A percentile compares a stretch with the other conserved stretches of the same genome.
Evolutionary conservation across 805 yeast species (phyloP).

Genomic region (Phaffomyces opuntiae): DNA sequence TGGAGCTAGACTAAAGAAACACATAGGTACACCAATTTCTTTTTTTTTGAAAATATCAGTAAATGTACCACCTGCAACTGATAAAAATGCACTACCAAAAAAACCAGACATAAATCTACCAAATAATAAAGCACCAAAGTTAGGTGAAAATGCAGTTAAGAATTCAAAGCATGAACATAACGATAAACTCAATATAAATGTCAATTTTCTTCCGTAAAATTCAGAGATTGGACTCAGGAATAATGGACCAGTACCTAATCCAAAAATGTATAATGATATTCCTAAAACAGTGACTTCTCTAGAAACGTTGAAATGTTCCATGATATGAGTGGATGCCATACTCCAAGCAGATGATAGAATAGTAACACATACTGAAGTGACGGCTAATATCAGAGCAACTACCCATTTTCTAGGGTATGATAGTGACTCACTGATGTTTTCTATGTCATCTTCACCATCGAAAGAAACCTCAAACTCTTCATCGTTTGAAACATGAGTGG

Average conservation of each 20-base stretch:
- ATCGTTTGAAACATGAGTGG: neutral
- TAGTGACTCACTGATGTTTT: conserved; percentile 27
- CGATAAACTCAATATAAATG: conserved; percentile 53
- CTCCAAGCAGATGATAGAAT: conserved; percentile 67
- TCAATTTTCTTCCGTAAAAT: conserved; percentile 52
- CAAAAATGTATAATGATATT: conserved; percentile 60
- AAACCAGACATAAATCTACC: conserved; percentile 65
- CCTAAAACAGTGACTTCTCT: conserved; percentile 49
- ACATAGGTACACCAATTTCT: conserved; percentile 63
- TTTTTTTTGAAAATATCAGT: conserved; percentile 61
- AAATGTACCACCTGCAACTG: conserved; percentile 72
- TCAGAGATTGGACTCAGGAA: conserved; percentile 65
- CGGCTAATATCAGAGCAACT: conserved; percentile 45
- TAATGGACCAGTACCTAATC: conserved; percentile 64
- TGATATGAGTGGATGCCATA: conserved; percentile 47
- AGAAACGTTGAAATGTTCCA: conserved; percentile 40
- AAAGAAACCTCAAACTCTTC: conserved; percentile 25
- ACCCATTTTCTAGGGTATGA: conserved; percentile 48
- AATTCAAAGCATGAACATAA: conserved; percentile 52
- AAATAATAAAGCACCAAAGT: conserved; percentile 56
- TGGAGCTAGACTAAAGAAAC: conserved; percentile 57
- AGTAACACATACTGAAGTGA: conserved; percentile 54
- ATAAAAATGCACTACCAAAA: conserved; percentile 67
- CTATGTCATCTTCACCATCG: conserved; percentile 18
- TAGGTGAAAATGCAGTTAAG: conserved; percentile 49